Conservation (phyloP, 805 yeast species). For the Saccharomycodes ludwigii region DNA sequence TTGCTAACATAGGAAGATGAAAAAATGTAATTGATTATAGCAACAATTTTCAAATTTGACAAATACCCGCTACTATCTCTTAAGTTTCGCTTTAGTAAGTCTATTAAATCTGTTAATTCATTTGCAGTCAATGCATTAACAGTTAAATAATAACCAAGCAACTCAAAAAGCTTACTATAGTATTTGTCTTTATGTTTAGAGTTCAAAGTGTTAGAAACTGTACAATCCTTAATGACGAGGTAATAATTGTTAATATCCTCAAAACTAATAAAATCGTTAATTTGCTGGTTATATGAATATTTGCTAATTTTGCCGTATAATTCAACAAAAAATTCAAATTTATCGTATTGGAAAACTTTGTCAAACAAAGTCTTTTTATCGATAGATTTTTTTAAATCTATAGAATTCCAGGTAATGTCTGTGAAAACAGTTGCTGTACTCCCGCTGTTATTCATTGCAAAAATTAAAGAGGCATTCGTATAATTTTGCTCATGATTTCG, state of each 20-base stretch:
- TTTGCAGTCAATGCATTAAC: constrained; percentile 10
- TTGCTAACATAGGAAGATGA: constrained; percentile 7
- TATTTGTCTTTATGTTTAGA: constrained; percentile 22
- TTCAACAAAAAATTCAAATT: constrained; percentile 19
- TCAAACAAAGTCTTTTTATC: constrained; percentile 9
- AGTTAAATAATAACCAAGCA: constrained; percentile 12
- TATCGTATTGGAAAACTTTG: constrained; percentile 13
- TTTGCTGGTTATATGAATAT: too few species aligned
- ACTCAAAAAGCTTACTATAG: constrained; percentile 17
- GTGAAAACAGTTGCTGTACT: constrained; percentile 18
- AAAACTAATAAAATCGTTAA: too few species aligned
- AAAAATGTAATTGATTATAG: constrained; percentile 11
- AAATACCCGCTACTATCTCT: constrained; percentile 17
- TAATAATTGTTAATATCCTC: constrained; percentile 10
- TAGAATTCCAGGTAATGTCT: constrained; percentile 16
- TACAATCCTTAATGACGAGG: constrained; percentile 4
- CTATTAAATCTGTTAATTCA: constrained; percentile 12
- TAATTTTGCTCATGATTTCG: too few species aligned
- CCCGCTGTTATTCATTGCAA: too few species aligned
- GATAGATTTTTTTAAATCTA: too few species aligned
- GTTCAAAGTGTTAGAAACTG: constrained; percentile 2
- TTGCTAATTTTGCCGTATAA: constrained; percentile 13
- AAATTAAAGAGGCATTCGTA: too few species aligned
- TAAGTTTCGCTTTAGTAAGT: constrained; percentile 11
- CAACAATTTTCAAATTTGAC: constrained; percentile 14